Conservation (phyloP, 164 flowering plant species). For the Magnolia officinalis region DNA sequence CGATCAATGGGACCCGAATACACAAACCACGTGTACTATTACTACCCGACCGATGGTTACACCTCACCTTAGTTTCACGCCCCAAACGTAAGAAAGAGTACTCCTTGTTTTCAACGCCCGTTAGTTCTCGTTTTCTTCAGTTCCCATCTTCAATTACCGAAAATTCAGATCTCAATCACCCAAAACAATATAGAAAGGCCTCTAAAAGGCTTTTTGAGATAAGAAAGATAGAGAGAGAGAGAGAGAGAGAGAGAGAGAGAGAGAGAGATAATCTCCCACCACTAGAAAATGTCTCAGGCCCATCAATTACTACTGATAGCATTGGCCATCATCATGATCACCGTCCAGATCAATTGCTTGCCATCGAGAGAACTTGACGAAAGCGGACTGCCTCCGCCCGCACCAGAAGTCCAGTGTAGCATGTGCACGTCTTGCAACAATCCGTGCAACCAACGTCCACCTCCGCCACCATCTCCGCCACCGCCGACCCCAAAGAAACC, state of each 20-base stretch:
- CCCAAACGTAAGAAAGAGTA: not conserved
- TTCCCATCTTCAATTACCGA: not conserved
- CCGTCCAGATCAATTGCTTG: not conserved
- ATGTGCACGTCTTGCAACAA: slow-evolving; percentile 5
- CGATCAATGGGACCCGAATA: too few relatives aligned
- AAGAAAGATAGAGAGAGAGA: not conserved
- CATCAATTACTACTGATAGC: not conserved
- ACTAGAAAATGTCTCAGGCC: not conserved
- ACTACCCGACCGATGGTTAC: too few relatives aligned
- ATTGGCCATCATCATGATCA: not conserved
- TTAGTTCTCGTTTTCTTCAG: not conserved
- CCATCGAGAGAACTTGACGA: not conserved
- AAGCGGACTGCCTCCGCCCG: not conserved
- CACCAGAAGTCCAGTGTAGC: not conserved
- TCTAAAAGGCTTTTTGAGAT: not conserved
- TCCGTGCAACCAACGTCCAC: not conserved
- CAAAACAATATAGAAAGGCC: not conserved
- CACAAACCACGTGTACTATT: too few relatives aligned
- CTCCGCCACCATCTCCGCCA: not conserved
- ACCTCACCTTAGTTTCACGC: too few relatives aligned
- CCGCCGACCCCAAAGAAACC: not conserved
- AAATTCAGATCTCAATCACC: not conserved
- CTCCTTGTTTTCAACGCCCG: not conserved
- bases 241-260: not conserved
- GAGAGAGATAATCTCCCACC: not conserved